Conservation (phyloP, 345 rosid species). For the Cardiospermum halicacabum region DNA sequence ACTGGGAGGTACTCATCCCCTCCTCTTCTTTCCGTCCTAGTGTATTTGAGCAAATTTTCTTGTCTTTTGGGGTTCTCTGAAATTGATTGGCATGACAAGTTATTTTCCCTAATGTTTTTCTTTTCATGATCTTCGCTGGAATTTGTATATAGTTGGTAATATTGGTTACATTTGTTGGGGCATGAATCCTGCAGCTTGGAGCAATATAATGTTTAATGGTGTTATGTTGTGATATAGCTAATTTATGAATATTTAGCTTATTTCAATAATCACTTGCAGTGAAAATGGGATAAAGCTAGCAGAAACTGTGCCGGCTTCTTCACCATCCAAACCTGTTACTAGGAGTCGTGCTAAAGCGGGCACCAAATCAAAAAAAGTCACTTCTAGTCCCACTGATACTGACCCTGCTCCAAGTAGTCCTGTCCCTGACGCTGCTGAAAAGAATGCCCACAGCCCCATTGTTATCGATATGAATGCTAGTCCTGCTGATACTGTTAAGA, state of each 20-base stretch:
- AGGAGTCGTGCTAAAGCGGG: not conserved
- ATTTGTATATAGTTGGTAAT: constrained; percentile 7
- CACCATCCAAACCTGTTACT: constrained; percentile 26
- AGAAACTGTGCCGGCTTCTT: constrained; percentile 31
- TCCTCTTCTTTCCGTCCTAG: not conserved
- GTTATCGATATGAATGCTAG: constrained; percentile 40
- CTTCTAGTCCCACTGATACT: constrained; percentile 11
- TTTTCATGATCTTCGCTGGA: constrained; percentile 3
- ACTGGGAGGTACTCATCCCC: constrained; percentile 41
- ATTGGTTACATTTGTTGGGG: not conserved
- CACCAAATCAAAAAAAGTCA: not conserved
- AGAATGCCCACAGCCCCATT: constrained; percentile 13
- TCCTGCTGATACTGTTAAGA: constrained; percentile 78
- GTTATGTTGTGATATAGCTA: not conserved
- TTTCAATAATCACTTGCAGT: constrained; percentile 33
- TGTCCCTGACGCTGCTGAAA: constrained; percentile 15
- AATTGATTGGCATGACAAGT: not conserved
- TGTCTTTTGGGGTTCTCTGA: constrained; percentile 3
- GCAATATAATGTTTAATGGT: constrained; percentile 10
- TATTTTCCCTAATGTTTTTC: not conserved
- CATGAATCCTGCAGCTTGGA: constrained; percentile 1
- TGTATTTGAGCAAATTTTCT: not conserved
- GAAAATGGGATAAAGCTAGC: constrained; percentile 36
- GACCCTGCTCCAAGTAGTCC: constrained; percentile 9
- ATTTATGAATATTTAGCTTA: not conserved